Conservation (phyloP, 768 basidiomycete genomes). For the Thelephora ganbajun region DNA sequence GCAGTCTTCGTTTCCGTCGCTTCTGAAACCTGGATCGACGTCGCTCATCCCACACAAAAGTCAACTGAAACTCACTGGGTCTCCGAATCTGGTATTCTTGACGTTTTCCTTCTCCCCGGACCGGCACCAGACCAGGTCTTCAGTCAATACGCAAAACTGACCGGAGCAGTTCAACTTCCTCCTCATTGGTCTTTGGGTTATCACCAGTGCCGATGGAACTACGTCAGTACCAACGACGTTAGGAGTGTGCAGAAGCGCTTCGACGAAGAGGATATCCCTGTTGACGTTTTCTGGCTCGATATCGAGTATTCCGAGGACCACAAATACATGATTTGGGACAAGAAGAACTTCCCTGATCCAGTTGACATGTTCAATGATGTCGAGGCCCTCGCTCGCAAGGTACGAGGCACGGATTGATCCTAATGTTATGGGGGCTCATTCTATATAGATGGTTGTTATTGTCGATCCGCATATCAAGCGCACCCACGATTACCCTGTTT, state of each 20-base stretch:
- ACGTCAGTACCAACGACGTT: slow-evolving; percentile 81
- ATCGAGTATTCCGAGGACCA: slow-evolving; percentile 92
- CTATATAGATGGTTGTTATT: slow-evolving; percentile 88
- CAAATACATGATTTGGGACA: slow-evolving; percentile 96
- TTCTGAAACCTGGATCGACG: slow-evolving; percentile 93
- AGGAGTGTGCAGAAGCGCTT: slow-evolving; percentile 74
- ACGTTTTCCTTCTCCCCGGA: slow-evolving; percentile 87
- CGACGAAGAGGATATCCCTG: slow-evolving; percentile 88
- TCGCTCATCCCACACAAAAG: slow-evolving; percentile 50
- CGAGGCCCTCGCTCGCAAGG: slow-evolving; percentile 75
- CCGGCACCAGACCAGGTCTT: slow-evolving; percentile 76
- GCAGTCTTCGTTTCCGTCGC: slow-evolving; percentile 78
- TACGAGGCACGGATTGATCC: slow-evolving; percentile 16
- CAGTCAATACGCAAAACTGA: slow-evolving; percentile 71
- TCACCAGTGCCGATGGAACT: slow-evolving; percentile 99
- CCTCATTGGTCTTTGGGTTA: slow-evolving; percentile 86
- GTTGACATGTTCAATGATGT: slow-evolving; percentile 88
- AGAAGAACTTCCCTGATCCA: slow-evolving; percentile 86
- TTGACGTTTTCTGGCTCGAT: slow-evolving; percentile 96
- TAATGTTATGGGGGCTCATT: background rate
- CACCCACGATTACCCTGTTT: slow-evolving; percentile 63
- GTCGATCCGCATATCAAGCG: slow-evolving; percentile 95
- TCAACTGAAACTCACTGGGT: slow-evolving; percentile 93
- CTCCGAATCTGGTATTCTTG: slow-evolving; percentile 92
- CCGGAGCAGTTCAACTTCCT: slow-evolving; percentile 80